Percentiles rank a stretch among this genome's conserved stretches.
Conservation (phyloP, 2,329 filamentous ascomycete genomes). For the Paecilomyces formosus region DNA sequence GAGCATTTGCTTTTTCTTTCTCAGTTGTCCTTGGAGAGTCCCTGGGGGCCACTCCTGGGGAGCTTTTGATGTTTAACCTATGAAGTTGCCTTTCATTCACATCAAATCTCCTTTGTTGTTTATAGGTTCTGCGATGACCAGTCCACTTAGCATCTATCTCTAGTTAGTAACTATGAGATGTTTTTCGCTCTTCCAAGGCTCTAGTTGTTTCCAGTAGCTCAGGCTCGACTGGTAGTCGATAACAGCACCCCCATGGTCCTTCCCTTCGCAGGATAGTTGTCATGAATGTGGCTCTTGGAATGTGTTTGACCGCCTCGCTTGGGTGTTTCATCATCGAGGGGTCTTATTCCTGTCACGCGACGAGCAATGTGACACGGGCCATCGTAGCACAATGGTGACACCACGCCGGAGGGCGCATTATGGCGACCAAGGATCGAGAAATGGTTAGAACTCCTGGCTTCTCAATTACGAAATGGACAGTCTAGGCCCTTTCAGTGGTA, state of each 20-base stretch:
- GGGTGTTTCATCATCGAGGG: not conserved
- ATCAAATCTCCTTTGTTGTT: constrained; percentile 4
- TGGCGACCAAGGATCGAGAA: not conserved
- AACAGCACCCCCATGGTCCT: not conserved
- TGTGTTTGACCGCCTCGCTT: not conserved
- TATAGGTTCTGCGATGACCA: not conserved
- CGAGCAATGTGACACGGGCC: not conserved
- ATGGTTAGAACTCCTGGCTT: too few relatives aligned
- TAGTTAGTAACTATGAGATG: not conserved
- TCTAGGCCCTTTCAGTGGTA: too few relatives aligned
- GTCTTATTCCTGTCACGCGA: not conserved
- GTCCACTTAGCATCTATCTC: not conserved
- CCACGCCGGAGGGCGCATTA: too few relatives aligned
- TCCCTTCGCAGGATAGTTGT: not conserved
- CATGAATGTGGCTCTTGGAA: not conserved
- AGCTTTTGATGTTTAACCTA: constrained; percentile 11
- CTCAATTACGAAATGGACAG: too few relatives aligned
- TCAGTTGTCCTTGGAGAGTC: constrained; percentile 9
- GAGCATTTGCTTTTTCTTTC: constrained; percentile 11
- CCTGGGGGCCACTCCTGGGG: not conserved
- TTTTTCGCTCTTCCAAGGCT: not conserved
- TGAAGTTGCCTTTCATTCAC: not conserved
- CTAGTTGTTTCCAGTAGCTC: not conserved
- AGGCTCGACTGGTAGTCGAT: not conserved
- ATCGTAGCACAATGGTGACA: not conserved